Conservation (phyloP, 768 basidiomycete genomes). For the Amanita inopinata region DNA sequence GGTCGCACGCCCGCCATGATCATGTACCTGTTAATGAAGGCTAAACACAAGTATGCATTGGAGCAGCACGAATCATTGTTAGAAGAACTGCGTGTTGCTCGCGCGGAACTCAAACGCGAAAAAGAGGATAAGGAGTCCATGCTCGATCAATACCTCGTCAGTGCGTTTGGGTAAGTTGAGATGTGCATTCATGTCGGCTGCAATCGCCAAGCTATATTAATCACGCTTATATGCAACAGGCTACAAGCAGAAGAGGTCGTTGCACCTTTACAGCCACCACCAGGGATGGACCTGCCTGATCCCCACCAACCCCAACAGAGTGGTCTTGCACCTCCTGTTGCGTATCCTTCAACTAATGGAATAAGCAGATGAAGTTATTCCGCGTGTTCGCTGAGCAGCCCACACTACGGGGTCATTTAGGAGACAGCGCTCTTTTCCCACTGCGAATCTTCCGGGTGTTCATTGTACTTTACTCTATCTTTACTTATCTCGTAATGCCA, state of each 20-base stretch:
- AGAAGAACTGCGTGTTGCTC: constrained; percentile 51
- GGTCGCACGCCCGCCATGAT: constrained; percentile 64
- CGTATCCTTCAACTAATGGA: constrained; percentile 8
- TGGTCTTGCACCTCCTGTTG: constrained; percentile 1
- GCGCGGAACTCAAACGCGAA: constrained; percentile 42
- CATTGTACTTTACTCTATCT: no score
- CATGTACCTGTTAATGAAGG: constrained; percentile 67
- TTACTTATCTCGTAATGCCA: no score
- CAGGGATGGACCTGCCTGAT: constrained; percentile 8
- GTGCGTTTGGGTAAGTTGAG: constrained; percentile 39
- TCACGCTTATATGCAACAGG: constrained; percentile 8
- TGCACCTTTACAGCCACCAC: constrained; percentile 12
- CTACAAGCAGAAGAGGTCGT: constrained; percentile 20
- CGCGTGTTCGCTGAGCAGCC: no score
- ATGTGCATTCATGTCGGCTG: not conserved
- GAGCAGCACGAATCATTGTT: constrained; percentile 58
- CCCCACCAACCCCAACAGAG: constrained; percentile 1
- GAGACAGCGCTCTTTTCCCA: no score
- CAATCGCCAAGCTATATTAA: constrained; percentile 1
- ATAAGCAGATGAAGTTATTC: constrained; percentile 3
- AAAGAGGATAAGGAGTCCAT: constrained; percentile 51
- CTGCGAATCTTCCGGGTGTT: no score
- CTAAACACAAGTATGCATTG: constrained; percentile 61
- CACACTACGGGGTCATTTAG: no score
- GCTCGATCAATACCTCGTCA: constrained; percentile 42